Conservation (phyloP, 2,329 filamentous ascomycete genomes). For the Shiraia sp. region DNA sequence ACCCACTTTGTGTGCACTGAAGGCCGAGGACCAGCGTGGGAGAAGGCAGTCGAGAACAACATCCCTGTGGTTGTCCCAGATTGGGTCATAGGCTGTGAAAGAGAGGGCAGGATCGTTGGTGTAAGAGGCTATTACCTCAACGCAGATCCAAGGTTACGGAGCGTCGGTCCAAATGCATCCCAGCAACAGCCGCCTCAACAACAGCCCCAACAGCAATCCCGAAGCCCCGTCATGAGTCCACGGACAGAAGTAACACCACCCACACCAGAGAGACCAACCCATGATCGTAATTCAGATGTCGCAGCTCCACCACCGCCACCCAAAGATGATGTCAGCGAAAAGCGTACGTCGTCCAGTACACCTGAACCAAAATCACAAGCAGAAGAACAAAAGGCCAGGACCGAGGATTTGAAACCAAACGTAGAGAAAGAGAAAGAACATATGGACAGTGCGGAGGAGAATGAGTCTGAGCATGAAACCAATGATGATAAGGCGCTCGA, state of each 20-base stretch:
- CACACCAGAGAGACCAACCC: constrained; percentile 49
- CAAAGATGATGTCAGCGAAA: constrained; percentile 34
- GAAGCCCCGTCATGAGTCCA: constrained; percentile 46
- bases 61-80: constrained; percentile 96
- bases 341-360: constrained; percentile 19
- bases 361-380: constrained; percentile 25
- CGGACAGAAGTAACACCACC: constrained; percentile 56
- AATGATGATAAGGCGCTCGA: constrained; percentile 30
- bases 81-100: constrained; percentile 96
- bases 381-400: constrained; percentile 42
- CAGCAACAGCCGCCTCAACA: constrained; percentile 28
- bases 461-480: constrained; percentile 24
- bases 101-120: constrained; percentile 87
- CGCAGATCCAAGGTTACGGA: constrained; percentile 69
- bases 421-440: constrained; percentile 31
- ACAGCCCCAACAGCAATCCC: constrained; percentile 24
- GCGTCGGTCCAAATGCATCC: constrained; percentile 49
- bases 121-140: constrained; percentile 97
- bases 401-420: constrained; percentile 38
- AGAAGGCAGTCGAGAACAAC: constrained; percentile 96
- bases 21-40: constrained; percentile 85
- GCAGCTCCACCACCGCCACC: constrained; percentile 39
- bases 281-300: constrained; percentile 24
- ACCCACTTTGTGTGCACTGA: constrained; percentile 98
- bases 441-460: constrained; percentile 28